phyloP scores from a whole-genome alignment of 148 eudicot species.

The Dianthus caryophyllus region DNA sequence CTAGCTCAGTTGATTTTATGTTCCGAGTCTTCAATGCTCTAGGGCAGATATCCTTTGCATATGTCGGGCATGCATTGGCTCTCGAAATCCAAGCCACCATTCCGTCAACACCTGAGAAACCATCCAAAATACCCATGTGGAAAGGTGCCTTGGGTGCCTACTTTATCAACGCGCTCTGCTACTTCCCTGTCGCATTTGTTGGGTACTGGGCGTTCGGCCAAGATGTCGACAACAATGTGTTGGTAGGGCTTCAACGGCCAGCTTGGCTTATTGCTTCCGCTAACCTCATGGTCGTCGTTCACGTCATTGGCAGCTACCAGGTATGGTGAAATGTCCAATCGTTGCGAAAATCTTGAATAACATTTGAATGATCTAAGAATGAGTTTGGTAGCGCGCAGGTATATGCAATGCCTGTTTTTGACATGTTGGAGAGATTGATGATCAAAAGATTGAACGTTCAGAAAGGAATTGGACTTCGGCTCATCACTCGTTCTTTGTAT shows the following conservation, averaged over 20 bases:
- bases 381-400: slow-evolving; percentile 46
- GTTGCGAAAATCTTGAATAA: too few species aligned
- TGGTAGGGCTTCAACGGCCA: slow-evolving; percentile 66
- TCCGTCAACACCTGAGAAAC: slow-evolving; percentile 80
- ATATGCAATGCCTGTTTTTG: slow-evolving; percentile 91
- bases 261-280: slow-evolving; percentile 94
- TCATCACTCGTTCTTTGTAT: slow-evolving; percentile 64
- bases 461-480: slow-evolving; percentile 46
- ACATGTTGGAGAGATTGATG: slow-evolving; percentile 45
- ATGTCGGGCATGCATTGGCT: slow-evolving; percentile 76
- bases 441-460: slow-evolving; percentile 42
- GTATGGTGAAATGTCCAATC: slow-evolving; percentile 13
- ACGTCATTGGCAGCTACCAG: slow-evolving; percentile 96
- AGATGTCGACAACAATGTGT: slow-evolving; percentile 77
- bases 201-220: slow-evolving; percentile 92
- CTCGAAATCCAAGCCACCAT: slow-evolving; percentile 90
- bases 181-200: slow-evolving; percentile 79
- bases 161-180: slow-evolving; percentile 69
- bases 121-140: slow-evolving; percentile 78
- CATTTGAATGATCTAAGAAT: neutral
- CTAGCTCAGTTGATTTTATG: slow-evolving; percentile 48
- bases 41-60: slow-evolving; percentile 79
- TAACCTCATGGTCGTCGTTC: slow-evolving; percentile 86
- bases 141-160: slow-evolving; percentile 79
- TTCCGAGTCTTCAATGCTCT: slow-evolving; percentile 80